phyloP scores from a whole-genome alignment of 257 asterid species.

The Jaltomata sinuosa region DNA sequence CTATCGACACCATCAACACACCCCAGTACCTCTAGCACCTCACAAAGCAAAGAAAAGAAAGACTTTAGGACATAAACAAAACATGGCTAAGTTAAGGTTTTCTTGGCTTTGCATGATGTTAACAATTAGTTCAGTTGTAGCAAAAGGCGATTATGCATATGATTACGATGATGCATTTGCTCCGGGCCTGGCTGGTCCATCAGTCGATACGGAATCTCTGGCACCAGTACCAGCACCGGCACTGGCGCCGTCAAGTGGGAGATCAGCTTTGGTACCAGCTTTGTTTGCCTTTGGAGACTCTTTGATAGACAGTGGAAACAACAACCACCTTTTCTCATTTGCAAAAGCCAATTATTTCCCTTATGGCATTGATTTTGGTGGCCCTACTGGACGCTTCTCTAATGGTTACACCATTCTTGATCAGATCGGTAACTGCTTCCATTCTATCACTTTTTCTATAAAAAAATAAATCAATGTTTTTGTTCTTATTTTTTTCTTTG shows the following conservation, averaged over 20 bases:
- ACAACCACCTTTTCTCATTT: constrained; percentile 42
- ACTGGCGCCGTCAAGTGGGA: not conserved
- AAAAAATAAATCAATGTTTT: not conserved
- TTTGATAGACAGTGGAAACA: constrained; percentile 60
- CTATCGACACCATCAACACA: not conserved
- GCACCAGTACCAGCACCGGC: not conserved
- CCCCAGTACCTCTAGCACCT: not conserved
- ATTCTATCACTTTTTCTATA: not conserved
- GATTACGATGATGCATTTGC: not conserved
- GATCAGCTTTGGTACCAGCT: constrained; percentile 39
- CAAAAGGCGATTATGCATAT: not conserved
- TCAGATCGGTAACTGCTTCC: constrained; percentile 29
- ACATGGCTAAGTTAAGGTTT: not conserved
- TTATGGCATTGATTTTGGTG: constrained; percentile 64
- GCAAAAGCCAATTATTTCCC: constrained; percentile 75
- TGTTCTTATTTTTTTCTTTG: not conserved
- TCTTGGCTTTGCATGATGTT: not conserved
- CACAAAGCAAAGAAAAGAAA: not conserved
- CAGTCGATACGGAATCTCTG: not conserved
- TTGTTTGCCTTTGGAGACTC: constrained; percentile 72
- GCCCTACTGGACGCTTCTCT: constrained; percentile 59
- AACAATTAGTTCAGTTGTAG: not conserved
- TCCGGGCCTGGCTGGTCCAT: not conserved
- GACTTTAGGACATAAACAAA: not conserved
- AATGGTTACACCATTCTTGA: constrained; percentile 69